Base-by-base conservation (phyloP, 2,329 filamentous ascomycete genomes). In the Fusarium drepaniforme region DNA sequence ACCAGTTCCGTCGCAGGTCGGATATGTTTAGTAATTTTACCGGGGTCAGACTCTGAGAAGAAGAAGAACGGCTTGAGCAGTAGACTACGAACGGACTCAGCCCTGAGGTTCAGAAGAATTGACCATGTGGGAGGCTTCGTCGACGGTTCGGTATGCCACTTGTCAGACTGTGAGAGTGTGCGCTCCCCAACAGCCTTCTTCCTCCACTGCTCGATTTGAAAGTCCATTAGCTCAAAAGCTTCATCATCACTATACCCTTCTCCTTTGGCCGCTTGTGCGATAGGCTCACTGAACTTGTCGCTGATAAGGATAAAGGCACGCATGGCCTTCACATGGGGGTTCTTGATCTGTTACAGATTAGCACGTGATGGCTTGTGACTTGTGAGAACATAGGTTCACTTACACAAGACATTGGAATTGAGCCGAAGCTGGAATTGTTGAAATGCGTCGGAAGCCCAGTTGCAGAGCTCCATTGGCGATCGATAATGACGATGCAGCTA, bases 131-230 rank as follows among this genome's bases (percentile, higher is more conserved):
- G 71, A 2, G 71, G 71, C n/a, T 71, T 63, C 2, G 51, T 74
- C 1, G 71, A 58, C 0, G 71, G 71, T 4, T 74, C 62, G 9
- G 67, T 46, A 16, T 64, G 67, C 71, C 71, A 73, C 7, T 63
- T 18, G 8, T 68, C 62, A 3, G 58, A 74, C 5, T 61, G 64
- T 0, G 71, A 51, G 4, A 73, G 16, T 0, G 58, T 61, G 8
- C 75, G 53, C 13, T 76, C 59, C 0, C 71, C 78, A 4, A 80
- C 71, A 1, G 75, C 75, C 5, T 73, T 76, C 25, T 75, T 80
- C 3, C 76, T 63, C 79, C 79, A 80, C 51, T 79, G 77, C 21
- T 78, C 76, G 8, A 81, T 74, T 18, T 81, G 80, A 12, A 81
- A 81, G 7, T 73, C 79, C 72, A 81, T 77, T 7, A 81, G 12